Base-by-base conservation (phyloP, 2,329 filamentous ascomycete species). In the Didymellaceae sp. region DNA sequence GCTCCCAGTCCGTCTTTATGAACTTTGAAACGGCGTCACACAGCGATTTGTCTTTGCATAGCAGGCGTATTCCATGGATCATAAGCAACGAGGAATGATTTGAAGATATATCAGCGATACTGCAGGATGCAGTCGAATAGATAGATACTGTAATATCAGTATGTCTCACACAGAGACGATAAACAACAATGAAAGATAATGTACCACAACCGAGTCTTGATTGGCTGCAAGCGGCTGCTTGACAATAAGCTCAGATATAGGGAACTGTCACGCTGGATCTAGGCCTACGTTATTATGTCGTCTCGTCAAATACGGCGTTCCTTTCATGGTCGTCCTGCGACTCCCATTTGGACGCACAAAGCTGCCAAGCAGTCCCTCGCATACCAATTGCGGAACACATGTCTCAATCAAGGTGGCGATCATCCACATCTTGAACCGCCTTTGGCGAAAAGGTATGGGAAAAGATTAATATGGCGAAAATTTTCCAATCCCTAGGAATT, bases 141-240 rank as follows among this genome's bases (percentile, higher is more conserved):
- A 52, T 52, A 43, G 32, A 52, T n/a, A 26, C 18, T 41, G 17
- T 52, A 52, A 42, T 14, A 42, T 43, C 39, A 46, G 2, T n/a
- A 46, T 10, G 21, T 38, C 26, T 25, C 24, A 22, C 34, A 43
- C 10, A 26, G 32, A 43, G 32, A 16, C 37, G 18, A n/a, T n/a
- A n/a, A 8, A 17, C 11, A 31, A 13, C 32, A 37, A 25, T 18
- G n/a, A 52, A 52, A 18, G 42, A 37, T 20, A 45, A 25, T n/a
- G 35, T n/a, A 11, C 31, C 11, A 31, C 28, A 6, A 21, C n/a
- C n/a, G n/a, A n/a, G n/a, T n/a, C n/a, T n/a, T n/a, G n/a, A n/a
- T n/a, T n/a, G n/a, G n/a, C n/a, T n/a, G n/a, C n/a, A n/a, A n/a
- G n/a, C n/a, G n/a, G n/a, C n/a, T n/a, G n/a, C n/a, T n/a, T n/a